phyloP scores from a whole-genome alignment of 257 asterid genomes.

The Ilex asprella region DNA sequence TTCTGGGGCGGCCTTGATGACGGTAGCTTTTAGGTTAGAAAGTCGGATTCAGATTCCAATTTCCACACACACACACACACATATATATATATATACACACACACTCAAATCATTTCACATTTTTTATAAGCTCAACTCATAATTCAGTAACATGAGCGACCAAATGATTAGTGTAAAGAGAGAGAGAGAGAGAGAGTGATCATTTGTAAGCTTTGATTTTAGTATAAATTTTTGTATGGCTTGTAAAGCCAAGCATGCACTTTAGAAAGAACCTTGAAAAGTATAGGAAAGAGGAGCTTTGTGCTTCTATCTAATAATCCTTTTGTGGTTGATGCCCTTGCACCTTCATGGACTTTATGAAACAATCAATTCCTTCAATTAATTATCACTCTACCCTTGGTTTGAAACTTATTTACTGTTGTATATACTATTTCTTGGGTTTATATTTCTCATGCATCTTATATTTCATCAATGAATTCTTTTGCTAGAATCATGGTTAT shows the following conservation, averaged over 20 bases:
- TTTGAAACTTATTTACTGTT: too few relatives aligned
- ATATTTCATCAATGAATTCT: too few relatives aligned
- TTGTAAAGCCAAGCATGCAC: conserved; percentile 44
- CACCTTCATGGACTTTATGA: too few relatives aligned
- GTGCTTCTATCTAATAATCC: too few relatives aligned
- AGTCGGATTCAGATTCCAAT: conserved; percentile 41
- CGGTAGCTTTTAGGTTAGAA: conserved; percentile 32
- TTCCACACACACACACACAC: conserved; percentile 26
- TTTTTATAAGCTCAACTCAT: conserved; percentile 37
- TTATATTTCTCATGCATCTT: too few relatives aligned
- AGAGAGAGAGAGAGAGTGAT: conserved; percentile 12
- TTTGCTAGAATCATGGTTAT: too few relatives aligned
- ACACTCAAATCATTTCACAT: conserved; percentile 20
- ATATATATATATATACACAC: conserved; percentile 16
- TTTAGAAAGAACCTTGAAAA: conserved; percentile 26
- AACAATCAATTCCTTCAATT: too few relatives aligned
- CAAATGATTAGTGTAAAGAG: conserved; percentile 49
- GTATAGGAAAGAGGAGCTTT: conserved; percentile 4
- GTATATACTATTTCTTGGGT: too few relatives aligned
- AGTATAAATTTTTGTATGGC: conserved; percentile 22
- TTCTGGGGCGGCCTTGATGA: conserved; percentile 36
- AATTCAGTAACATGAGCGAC: conserved; percentile 76
- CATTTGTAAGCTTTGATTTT: conserved; percentile 28
- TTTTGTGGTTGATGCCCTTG: too few relatives aligned
- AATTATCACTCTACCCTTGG: too few relatives aligned